These are phyloP conservation scores for Prunus mongolica DNA, from an alignment of 306 rosid species.

Conservation along the genomic window DNA sequence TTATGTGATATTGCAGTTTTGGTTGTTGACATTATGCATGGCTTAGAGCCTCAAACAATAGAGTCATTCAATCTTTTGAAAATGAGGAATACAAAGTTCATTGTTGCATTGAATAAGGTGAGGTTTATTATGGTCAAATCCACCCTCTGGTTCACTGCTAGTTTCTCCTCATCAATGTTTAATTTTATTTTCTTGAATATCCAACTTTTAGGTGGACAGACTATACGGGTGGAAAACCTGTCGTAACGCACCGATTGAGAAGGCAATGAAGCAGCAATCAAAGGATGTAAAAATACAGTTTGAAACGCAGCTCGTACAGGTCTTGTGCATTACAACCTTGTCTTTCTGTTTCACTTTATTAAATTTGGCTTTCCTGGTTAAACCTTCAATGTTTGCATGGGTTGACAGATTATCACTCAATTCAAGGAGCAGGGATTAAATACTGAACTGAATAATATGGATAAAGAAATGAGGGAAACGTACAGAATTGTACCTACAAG, in stretches of 20 bases:
- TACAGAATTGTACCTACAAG: conserved; percentile 93
- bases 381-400: conserved; percentile 14
- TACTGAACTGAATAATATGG: conserved; percentile 74
- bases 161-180: not conserved
- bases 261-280: conserved; percentile 76
- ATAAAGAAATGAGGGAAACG: conserved; percentile 91
- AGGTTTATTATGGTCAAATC: conserved; percentile 2
- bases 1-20: conserved; percentile 90
- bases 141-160: not conserved
- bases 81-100: conserved; percentile 94
- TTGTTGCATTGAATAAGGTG: conserved; percentile 89
- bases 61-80: conserved; percentile 88
- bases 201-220: conserved; percentile 65
- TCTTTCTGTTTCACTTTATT: not conserved
- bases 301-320: conserved; percentile 78
- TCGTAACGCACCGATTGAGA: conserved; percentile 71
- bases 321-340: conserved; percentile 18
- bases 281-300: conserved; percentile 84
- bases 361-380: conserved; percentile 8
- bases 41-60: conserved; percentile 89
- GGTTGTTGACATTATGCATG: conserved; percentile 98
- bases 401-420: conserved; percentile 61
- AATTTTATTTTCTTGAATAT: conserved; percentile 9
- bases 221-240: conserved; percentile 86
- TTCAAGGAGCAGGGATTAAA: conserved; percentile 90